Evolutionary conservation across 2,329 filamentous ascomycete species (phyloP).

Genomic region (Endocalyx cinctus): DNA sequence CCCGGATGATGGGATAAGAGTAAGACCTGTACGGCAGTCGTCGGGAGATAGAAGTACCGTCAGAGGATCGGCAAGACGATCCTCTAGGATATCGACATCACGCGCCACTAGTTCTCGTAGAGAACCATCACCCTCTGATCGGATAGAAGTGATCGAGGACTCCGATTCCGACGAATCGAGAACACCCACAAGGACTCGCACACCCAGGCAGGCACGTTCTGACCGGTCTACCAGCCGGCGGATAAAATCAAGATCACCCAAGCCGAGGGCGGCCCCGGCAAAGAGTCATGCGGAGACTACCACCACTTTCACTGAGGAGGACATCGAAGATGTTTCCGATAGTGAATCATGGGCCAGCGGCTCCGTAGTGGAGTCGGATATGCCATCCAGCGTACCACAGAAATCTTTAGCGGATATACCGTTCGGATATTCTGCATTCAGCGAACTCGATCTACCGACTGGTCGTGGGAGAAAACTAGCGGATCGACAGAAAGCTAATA

Average conservation of each 20-base stretch:
- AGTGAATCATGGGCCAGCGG: conserved; percentile 27
- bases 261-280: too few relatives aligned
- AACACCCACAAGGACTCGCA: conserved; percentile 34
- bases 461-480: conserved; percentile 41
- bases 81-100: conserved; percentile 20
- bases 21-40: conserved; percentile 18
- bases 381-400: conserved; percentile 38
- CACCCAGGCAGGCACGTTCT: conserved; percentile 15
- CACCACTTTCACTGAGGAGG: conserved; percentile 16
- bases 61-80: conserved; percentile 24
- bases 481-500: conserved; percentile 43
- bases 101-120: conserved; percentile 14
- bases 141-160: conserved; percentile 31
- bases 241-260: too few relatives aligned
- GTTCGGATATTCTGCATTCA: conserved; percentile 63
- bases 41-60: conserved; percentile 23
- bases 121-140: conserved; percentile 21
- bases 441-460: conserved; percentile 54
- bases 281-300: conserved; percentile 17
- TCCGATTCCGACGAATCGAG: conserved; percentile 28
- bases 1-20: conserved; percentile 32
- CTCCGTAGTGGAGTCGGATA: conserved; percentile 29
- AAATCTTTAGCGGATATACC: conserved; percentile 59
- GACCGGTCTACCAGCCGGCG: too few relatives aligned
- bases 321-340: conserved; percentile 28